Conservation (phyloP, 495 filamentous ascomycete genomes). For the Glonium stellatum region DNA sequence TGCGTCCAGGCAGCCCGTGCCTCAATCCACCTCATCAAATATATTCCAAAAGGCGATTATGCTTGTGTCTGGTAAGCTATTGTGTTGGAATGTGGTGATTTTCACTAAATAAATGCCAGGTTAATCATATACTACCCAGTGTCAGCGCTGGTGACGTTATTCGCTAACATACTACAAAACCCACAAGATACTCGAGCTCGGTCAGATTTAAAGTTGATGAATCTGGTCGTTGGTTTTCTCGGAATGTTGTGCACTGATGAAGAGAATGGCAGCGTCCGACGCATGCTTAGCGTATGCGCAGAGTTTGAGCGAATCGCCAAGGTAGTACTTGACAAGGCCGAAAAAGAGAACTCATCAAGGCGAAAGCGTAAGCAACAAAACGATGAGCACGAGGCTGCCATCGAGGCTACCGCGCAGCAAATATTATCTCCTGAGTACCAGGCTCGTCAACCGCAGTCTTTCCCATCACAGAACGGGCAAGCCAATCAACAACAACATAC, state of each 20-base stretch:
- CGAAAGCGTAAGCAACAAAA: slow-evolving; percentile 68
- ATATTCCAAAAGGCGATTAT: slow-evolving; percentile 91
- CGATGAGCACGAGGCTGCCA: slow-evolving; percentile 36
- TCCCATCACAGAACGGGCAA: slow-evolving; percentile 8
- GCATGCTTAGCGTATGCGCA: slow-evolving; percentile 86
- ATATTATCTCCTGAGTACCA: slow-evolving; percentile 23
- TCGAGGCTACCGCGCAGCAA: slow-evolving; percentile 25
- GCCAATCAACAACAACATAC: slow-evolving; percentile 9
- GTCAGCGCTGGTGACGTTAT: slow-evolving; percentile 88
- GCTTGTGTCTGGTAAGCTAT: slow-evolving; percentile 83
- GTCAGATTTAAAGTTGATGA: slow-evolving; percentile 86
- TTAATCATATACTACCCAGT: slow-evolving; percentile 96
- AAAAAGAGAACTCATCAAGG: slow-evolving; percentile 67
- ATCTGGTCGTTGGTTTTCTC: slow-evolving; percentile 82
- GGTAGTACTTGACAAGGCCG: slow-evolving; percentile 82
- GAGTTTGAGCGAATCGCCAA: slow-evolving; percentile 95
- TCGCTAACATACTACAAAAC: slow-evolving; percentile 95
- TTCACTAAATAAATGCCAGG: slow-evolving; percentile 42
- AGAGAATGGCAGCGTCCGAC: slow-evolving; percentile 77
- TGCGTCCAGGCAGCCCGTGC: slow-evolving; percentile 89
- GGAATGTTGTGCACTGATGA: slow-evolving; percentile 67
- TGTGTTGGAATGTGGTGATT: background rate
- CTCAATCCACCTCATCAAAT: slow-evolving; percentile 88
- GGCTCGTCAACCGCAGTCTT: slow-evolving; percentile 13
- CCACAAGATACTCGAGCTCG: slow-evolving; percentile 82